Conservation (phyloP, 768 basidiomycete species). For the Glaciozyma martinii region DNA sequence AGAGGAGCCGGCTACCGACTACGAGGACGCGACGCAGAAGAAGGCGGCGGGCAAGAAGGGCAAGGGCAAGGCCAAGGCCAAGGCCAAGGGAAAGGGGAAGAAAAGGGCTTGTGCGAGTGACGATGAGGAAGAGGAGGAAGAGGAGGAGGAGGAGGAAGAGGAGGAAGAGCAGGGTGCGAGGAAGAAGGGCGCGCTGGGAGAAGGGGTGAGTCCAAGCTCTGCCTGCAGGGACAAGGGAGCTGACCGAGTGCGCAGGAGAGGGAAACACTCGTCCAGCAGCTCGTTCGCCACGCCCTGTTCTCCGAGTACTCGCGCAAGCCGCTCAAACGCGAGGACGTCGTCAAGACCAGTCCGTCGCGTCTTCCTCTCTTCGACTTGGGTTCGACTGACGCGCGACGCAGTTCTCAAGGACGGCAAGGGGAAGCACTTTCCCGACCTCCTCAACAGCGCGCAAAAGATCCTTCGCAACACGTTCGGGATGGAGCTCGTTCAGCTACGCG, state of each 20-base stretch:
- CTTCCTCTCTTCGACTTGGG: neutral
- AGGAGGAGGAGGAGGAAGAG: neutral
- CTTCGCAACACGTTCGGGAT: constrained; percentile 64
- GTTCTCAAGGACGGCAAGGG: constrained; percentile 47
- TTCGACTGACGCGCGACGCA: constrained; percentile 23
- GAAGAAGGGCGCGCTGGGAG: constrained; percentile 15
- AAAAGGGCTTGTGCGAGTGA: neutral
- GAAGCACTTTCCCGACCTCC: constrained; percentile 58
- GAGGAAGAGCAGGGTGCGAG: neutral
- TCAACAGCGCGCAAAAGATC: constrained; percentile 55
- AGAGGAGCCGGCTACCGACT: neutral
- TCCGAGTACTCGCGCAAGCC: constrained; percentile 60
- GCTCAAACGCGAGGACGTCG: constrained; percentile 72
- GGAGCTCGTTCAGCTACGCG: constrained; percentile 71
- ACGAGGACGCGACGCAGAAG: constrained; percentile 5
- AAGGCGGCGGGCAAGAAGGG: constrained; percentile 4
- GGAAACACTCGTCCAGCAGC: constrained; percentile 56
- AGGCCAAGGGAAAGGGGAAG: neutral
- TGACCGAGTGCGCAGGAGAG: constrained; percentile 47
- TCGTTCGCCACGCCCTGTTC: constrained; percentile 75
- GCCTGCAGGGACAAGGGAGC: no score
- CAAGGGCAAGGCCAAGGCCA: neutral
- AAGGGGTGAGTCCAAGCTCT: constrained; percentile 4
- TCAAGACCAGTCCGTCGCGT: constrained; percentile 55
- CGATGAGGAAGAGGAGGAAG: constrained; percentile 1